Evolutionary conservation across 2,329 filamentous ascomycete genomes (phyloP).

Genomic region (Trichoderma citrinoviride): DNA sequence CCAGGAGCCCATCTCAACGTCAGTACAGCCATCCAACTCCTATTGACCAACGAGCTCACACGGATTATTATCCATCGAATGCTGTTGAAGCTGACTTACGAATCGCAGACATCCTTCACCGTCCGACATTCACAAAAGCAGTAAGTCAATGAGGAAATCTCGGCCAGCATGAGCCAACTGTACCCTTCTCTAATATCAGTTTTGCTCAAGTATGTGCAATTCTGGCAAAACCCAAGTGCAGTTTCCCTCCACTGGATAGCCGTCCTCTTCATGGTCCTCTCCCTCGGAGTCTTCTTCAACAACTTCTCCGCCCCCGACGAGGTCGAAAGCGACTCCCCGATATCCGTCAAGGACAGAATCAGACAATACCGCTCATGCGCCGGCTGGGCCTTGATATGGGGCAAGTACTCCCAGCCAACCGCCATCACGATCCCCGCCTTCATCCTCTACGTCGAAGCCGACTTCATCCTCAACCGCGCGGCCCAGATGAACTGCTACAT

Average conservation of each 20-base stretch:
- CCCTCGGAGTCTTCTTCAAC: slow-evolving; percentile 45
- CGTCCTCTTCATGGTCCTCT: slow-evolving; percentile 49
- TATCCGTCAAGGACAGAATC: slow-evolving; percentile 45
- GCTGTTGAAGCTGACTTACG: not conserved
- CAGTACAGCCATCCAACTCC: slow-evolving; percentile 24
- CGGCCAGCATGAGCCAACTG: no score
- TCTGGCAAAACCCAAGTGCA: slow-evolving; percentile 45
- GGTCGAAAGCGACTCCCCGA: slow-evolving; percentile 40
- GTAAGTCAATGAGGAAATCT: slow-evolving; percentile 30
- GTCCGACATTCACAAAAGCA: slow-evolving; percentile 49
- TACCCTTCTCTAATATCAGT: not conserved
- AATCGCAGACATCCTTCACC: slow-evolving; percentile 50
- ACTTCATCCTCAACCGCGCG: slow-evolving; percentile 51
- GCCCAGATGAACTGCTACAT: slow-evolving; percentile 56
- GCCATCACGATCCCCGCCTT: slow-evolving; percentile 50
- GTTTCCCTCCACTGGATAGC: slow-evolving; percentile 49
- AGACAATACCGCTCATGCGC: slow-evolving; percentile 48
- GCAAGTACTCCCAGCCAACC: slow-evolving; percentile 51
- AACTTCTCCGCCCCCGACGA: slow-evolving; percentile 45
- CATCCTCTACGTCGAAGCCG: slow-evolving; percentile 51
- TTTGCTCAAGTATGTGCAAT: slow-evolving; percentile 51
- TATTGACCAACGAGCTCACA: not conserved
- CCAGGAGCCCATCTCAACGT: slow-evolving; percentile 53
- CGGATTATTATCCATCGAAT: not conserved
- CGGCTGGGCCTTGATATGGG: slow-evolving; percentile 50